Conservation (phyloP, 331 rosid species). For the Dryas integrifolia region DNA sequence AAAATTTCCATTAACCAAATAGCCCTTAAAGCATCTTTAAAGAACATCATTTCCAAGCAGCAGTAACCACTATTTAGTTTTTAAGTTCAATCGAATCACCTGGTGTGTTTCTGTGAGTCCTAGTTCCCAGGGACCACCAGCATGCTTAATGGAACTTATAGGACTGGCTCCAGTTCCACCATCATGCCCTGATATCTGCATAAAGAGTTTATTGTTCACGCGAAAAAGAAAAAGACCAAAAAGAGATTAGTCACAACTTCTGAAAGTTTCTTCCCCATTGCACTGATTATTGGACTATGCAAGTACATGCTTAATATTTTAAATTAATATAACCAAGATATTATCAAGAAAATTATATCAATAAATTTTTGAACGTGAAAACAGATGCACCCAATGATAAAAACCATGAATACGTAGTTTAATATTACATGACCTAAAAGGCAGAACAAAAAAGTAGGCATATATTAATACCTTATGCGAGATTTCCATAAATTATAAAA, state of each 20-base stretch:
- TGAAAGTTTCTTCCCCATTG: not conserved
- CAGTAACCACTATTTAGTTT: conserved; percentile 16
- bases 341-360: not conserved
- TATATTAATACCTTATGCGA: no score
- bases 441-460: no score
- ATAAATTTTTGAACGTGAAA: not conserved
- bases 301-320: not conserved
- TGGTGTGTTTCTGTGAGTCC: conserved; percentile 96
- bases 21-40: conserved; percentile 15
- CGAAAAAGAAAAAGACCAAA: not conserved
- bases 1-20: conserved; percentile 22
- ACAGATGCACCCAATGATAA: not conserved
- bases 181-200: conserved; percentile 97
- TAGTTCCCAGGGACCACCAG: conserved; percentile 99
- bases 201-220: conserved; percentile 6
- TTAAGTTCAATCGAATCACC: conserved; percentile 48
- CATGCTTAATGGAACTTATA: conserved; percentile 97
- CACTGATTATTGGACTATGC: not conserved
- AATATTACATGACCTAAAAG: no score
- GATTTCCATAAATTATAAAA: no score
- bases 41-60: conserved; percentile 23
- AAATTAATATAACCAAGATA: not conserved
- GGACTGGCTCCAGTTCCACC: conserved; percentile 99
- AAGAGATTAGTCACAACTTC: not conserved
- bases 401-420: no score